Percentiles rank a stretch among this genome's conserved stretches.
Evolutionary conservation across 2,329 filamentous ascomycete genomes (phyloP).

Genomic region (Penicillium sp.): DNA sequence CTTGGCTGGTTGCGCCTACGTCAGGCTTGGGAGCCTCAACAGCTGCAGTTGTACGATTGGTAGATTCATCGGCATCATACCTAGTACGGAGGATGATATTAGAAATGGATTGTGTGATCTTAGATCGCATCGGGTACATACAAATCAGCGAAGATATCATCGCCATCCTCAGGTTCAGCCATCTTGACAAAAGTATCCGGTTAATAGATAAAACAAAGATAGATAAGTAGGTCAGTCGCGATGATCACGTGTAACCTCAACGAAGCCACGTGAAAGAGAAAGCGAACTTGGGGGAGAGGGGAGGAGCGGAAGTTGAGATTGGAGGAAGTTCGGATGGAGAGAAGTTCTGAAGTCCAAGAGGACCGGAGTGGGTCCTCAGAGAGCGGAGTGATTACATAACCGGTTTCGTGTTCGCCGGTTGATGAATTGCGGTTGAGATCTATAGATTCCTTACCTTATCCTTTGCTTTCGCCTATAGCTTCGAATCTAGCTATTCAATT

Average conservation of each 20-base stretch:
- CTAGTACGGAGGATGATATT: conserved; percentile 41
- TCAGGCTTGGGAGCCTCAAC: conserved; percentile 39
- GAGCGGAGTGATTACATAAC: conserved; percentile 21
- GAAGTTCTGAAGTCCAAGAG: conserved; percentile 16
- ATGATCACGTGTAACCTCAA: not conserved
- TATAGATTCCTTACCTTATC: not conserved
- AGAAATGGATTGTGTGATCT: conserved; percentile 3
- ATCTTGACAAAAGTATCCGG: conserved; percentile 48
- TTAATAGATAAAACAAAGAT: not conserved
- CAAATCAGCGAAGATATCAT: conserved; percentile 95
- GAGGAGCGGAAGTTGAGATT: not conserved
- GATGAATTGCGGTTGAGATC: not conserved
- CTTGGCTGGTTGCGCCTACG: conserved; percentile 32
- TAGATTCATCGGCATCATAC: conserved; percentile 64
- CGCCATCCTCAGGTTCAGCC: conserved; percentile 79
- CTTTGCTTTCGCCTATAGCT: not conserved
- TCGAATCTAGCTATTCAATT: not conserved
- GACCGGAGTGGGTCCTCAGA: conserved; percentile 12
- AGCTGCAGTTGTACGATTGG: conserved; percentile 32
- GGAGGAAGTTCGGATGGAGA: conserved; percentile 6
- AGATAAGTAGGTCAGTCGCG: not conserved
- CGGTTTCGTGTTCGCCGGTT: not conserved
- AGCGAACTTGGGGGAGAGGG: not conserved
- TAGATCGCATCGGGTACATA: conserved; percentile 48
- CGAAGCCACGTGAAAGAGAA: not conserved